Evolutionary conservation across 495 filamentous ascomycete species (phyloP), one percentile per base, ranked within the genome.

Genomic region (Penicillium daleae): DNA sequence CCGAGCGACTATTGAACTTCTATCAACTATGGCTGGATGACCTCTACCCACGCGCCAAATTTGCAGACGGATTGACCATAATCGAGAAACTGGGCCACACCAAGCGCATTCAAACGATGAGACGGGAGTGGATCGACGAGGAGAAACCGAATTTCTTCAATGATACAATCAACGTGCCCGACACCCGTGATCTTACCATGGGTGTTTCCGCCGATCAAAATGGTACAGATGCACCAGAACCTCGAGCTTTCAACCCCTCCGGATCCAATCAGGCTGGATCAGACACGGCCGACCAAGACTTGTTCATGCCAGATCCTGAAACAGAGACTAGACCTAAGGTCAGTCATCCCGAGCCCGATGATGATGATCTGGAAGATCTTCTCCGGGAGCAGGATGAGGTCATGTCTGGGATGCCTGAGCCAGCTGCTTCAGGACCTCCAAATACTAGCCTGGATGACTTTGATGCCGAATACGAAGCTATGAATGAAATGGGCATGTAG

Each of bases 1-100:
- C 92, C 2, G 83, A 89, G 2, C 87, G 88, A 52, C 82, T 99
- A 12, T 84, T 99, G 60, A 89, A 90, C 44, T 90, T 93, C 70
- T 99, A 98, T 72, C 95, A 98, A 72, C 76, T 96, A 64, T 99
- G 95, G 95, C 91, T 98, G 6, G 95, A 99, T 72, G 92, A 97
- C 61, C 81, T 99, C 26, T 99, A 92, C 66, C 96, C 95, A 46
- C 92, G 93, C 65, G 95, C 93, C 1, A 96, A 92, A 70, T 98
- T 99, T 61, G 82, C 89, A 26, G 96, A 99, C 69, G 95, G 91
- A 5, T 79, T 97, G 21, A 77, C 87, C 33, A 97, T 97, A 75
- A 92, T 97, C 8, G 96, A 99, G 75, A 97, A 96, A 75, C 77
- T 92, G 4, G 95, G 95, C 2, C 95, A 98, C 74, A 90, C 88